Conservation (phyloP, 148 eudicot genomes). For the Silene conica region DNA sequence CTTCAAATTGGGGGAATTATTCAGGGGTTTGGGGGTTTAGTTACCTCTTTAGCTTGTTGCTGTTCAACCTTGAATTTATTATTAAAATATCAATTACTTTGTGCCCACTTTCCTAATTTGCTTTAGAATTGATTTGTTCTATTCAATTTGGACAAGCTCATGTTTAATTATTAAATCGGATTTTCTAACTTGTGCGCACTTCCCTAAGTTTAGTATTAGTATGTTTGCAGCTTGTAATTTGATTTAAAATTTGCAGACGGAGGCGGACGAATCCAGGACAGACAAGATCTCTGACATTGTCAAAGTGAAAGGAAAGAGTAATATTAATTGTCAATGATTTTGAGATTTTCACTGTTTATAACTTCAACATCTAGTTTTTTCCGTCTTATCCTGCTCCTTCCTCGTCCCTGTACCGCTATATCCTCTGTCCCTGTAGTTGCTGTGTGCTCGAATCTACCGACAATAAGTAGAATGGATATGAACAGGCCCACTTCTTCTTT, state of each 20-base stretch:
- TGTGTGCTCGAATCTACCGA: neutral
- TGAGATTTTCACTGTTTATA: neutral
- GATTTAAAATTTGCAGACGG: neutral
- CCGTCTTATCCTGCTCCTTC: neutral
- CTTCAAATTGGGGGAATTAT: too few relatives aligned
- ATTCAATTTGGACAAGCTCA: too few relatives aligned
- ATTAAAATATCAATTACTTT: too few relatives aligned
- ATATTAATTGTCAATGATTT: neutral
- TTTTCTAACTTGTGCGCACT: too few relatives aligned
- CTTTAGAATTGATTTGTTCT: too few relatives aligned
- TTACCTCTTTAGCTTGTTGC: too few relatives aligned
- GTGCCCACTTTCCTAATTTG: too few relatives aligned
- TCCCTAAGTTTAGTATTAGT: neutral
- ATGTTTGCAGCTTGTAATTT: neutral
- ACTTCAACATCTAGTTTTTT: neutral
- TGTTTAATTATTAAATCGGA: too few relatives aligned
- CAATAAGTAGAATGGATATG: neutral
- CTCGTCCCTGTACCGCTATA: neutral
- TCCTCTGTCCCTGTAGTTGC: neutral
- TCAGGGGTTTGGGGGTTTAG: too few relatives aligned
- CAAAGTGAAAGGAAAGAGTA: neutral
- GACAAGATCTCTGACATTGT: neutral
- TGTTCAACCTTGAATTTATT: too few relatives aligned
- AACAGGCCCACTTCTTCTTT: constrained; percentile 11
- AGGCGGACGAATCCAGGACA: neutral